phyloP scores from a whole-genome alignment of 192 early-diverging fungal genomes.

The Umbelopsis ramanniana region DNA sequence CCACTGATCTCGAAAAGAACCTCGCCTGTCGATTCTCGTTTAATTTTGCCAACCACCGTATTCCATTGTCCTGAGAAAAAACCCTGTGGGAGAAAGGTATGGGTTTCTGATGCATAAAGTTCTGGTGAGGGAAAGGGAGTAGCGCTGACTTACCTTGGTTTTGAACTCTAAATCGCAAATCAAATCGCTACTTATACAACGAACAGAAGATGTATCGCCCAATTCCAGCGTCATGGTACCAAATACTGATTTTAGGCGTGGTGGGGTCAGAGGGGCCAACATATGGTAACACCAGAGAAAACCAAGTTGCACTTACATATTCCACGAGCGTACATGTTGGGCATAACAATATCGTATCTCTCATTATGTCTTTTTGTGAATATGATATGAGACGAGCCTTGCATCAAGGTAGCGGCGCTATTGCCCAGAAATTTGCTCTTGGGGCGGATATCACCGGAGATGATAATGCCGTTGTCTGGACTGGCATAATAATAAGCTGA shows the following conservation, averaged over 20 bases:
- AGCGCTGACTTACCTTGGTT: conserved; percentile 67
- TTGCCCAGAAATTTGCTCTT: conserved; percentile 90
- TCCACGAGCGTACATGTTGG: conserved; percentile 93
- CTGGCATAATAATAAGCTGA: conserved; percentile 83
- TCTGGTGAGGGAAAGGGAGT: not conserved
- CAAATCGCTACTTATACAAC: conserved; percentile 76
- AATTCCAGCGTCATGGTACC: conserved; percentile 94
- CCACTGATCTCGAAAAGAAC: conserved; percentile 83
- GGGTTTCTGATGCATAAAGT: too few relatives aligned
- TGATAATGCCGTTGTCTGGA: conserved; percentile 79
- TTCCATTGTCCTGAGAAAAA: conserved; percentile 84
- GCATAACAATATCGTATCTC: conserved; percentile 81
- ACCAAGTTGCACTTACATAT: conserved; percentile 43
- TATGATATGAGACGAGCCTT: conserved; percentile 66
- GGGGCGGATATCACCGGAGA: conserved; percentile 83
- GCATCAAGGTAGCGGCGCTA: conserved; percentile 88
- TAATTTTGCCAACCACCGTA: conserved; percentile 82
- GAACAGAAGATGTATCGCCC: conserved; percentile 79
- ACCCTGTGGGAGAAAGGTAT: conserved; percentile 50
- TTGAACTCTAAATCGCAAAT: conserved; percentile 88
- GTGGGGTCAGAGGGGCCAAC: not conserved
- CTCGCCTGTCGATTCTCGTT: conserved; percentile 78
- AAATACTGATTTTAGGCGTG: conserved; percentile 51
- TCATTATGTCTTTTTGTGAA: conserved; percentile 72
- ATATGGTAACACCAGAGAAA: conserved; percentile 22